Percentiles rank a stretch among this genome's conserved stretches.
Evolutionary conservation across 306 rosid species (phyloP).

Genomic region (Castanopsis chinensis): DNA sequence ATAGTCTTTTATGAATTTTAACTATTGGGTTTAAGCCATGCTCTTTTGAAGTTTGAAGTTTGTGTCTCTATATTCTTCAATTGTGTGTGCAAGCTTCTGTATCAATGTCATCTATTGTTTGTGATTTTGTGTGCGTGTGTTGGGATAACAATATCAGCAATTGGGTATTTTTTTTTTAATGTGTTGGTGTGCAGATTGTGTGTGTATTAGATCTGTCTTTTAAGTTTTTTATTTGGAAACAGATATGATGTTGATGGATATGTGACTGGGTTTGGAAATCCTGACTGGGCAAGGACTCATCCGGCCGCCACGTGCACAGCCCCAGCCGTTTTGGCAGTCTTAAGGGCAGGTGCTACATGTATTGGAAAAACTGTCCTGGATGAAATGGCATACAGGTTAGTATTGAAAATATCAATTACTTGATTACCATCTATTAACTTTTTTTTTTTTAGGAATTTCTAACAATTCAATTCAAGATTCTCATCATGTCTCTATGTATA

Average conservation of each 20-base stretch:
- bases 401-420: background rate
- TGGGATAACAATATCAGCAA: constrained; percentile 4
- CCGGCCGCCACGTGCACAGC: constrained; percentile 68
- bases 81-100: background rate
- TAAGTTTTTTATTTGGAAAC: constrained; percentile 1
- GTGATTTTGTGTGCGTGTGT: background rate
- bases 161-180: background rate
- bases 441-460: background rate
- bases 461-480: background rate
- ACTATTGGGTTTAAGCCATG: background rate
- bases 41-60: background rate
- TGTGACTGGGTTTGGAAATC: constrained; percentile 85
- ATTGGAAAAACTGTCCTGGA: constrained; percentile 90
- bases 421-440: background rate
- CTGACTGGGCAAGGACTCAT: constrained; percentile 94
- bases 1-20: background rate
- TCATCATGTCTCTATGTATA: background rate
- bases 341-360: constrained; percentile 78
- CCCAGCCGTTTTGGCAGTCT: constrained; percentile 54
- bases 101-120: background rate
- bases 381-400: constrained; percentile 93
- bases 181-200: background rate
- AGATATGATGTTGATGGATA: constrained; percentile 82
- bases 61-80: background rate
- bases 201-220: background rate